These are phyloP conservation scores for Botrytis pseudocinerea DNA, from an alignment of 2,329 filamentous ascomycete genomes.

Conservation along the genomic window DNA sequence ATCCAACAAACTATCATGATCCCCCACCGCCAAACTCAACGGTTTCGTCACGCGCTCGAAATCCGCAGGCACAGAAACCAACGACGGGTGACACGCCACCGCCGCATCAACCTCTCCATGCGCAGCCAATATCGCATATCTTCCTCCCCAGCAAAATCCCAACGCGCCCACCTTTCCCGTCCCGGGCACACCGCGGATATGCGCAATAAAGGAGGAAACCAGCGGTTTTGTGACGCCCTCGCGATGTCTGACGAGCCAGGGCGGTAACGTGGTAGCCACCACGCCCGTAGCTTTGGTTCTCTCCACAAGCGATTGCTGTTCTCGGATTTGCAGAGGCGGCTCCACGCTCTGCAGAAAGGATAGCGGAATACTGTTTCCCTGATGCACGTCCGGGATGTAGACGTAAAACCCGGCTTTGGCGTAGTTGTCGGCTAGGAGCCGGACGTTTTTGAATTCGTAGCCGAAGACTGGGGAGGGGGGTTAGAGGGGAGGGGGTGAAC, in stretches of 20 bases:
- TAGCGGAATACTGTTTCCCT: constrained; percentile 44
- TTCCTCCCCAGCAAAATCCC: constrained; percentile 66
- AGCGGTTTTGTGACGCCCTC: constrained; percentile 40
- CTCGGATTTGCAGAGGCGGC: constrained; percentile 45
- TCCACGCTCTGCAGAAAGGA: constrained; percentile 47
- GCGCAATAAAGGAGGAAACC: constrained; percentile 44
- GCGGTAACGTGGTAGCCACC: constrained; percentile 45
- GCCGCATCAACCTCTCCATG: constrained; percentile 46
- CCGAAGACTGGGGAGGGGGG: constrained; percentile 41
- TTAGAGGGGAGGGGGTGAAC: neutral
- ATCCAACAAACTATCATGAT: constrained; percentile 47
- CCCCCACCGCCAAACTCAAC: constrained; percentile 49
- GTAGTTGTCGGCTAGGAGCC: constrained; percentile 51
- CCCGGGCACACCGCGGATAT: constrained; percentile 39
- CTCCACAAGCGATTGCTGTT: constrained; percentile 42
- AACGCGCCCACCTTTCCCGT: constrained; percentile 51
- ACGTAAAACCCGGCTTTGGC: constrained; percentile 47
- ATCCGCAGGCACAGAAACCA: constrained; percentile 46
- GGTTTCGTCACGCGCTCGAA: constrained; percentile 50
- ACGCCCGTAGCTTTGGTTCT: constrained; percentile 46
- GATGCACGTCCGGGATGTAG: constrained; percentile 50
- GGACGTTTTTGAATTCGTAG: constrained; percentile 50
- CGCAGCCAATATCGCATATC: constrained; percentile 51
- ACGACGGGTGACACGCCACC: constrained; percentile 51
- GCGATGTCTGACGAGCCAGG: constrained; percentile 44